Evolutionary conservation across 495 filamentous ascomycete genomes (phyloP), one percentile per base, ranked within the genome.

Genomic region (Aspergillus funiculosus): DNA sequence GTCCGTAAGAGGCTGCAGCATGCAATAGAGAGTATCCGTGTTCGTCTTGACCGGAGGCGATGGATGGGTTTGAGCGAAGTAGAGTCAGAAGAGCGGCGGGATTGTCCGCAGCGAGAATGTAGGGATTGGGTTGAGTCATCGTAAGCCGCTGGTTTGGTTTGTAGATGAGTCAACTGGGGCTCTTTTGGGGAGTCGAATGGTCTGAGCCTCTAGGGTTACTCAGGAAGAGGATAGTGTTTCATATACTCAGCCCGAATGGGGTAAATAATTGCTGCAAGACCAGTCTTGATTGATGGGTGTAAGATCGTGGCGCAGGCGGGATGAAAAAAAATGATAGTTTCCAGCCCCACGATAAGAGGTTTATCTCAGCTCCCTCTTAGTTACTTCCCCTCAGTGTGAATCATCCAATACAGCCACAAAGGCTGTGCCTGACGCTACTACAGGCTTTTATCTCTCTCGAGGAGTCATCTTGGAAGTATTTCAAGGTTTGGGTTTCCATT

Each of bases 21-120:
- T 98, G 92, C 15, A 97, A 68, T 15, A 96, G 77, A 11, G 90
- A 94, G 69, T 98, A 95, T 48, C 88, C 88, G 50, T 88, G 80
- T 47, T 83, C 77, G 62, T 94, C 88, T 57, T 88, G 86, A 20
- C 66, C 57, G 6, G 80, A 74, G 11, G 87, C 87, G 42, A 86
- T 68, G 7, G 75, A 62, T 29, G 84, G 79, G 55, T 88, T 75
- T 28, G 77, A 67, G 35, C 72, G 76, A 36, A 94, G 77, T 31
- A 88, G 77, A 17, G 76, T 66, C 34, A 89, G 66, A 15, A 92
- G 73, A 6, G 71, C 69, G 10, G 75, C 62, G 24, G 81, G 80
- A 52, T 85, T 82, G 60, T 91, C 87, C 51, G 85, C 85, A 13
- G 86, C 87, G 24, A 91, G 77, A 39, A 89, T 71, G 68, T 85